Evolutionary conservation across 805 yeast species (phyloP).

Genomic region (Wickerhamiella australiensis): DNA sequence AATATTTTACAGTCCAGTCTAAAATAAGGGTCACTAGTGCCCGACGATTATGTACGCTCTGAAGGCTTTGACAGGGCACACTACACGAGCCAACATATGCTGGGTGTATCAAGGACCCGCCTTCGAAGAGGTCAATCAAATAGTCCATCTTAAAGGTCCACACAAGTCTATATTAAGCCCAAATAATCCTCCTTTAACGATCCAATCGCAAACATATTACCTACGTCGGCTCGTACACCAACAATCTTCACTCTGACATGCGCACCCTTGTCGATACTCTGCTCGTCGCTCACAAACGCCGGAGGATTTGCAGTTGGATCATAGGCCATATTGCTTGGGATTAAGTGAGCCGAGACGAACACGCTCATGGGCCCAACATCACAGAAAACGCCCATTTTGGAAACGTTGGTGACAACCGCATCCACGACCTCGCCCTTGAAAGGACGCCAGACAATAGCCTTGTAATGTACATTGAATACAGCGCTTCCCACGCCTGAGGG

Average conservation of each 20-base stretch:
- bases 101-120: too few relatives aligned
- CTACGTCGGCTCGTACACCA: constrained; percentile 95
- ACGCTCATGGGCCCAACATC: constrained; percentile 96
- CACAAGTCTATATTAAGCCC: constrained; percentile 51
- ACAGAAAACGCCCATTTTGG: constrained; percentile 94
- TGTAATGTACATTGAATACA: constrained; percentile 87
- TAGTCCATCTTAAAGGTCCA: neutral
- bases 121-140: too few relatives aligned
- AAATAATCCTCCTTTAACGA: constrained; percentile 94
- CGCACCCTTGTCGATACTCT: constrained; percentile 86
- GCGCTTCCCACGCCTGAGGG: constrained; percentile 90
- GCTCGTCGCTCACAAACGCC: constrained; percentile 92
- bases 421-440: constrained; percentile 98
- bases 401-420: constrained; percentile 84
- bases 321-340: constrained; percentile 86
- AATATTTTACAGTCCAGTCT: neutral
- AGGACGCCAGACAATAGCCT: constrained; percentile 97
- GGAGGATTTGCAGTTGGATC: constrained; percentile 97
- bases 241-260: constrained; percentile 89
- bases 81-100: neutral
- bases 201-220: constrained; percentile 94
- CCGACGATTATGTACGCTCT: neutral
- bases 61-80: neutral
- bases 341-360: constrained; percentile 86
- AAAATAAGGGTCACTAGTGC: neutral